Conservation (phyloP, 2,329 filamentous ascomycete genomes). For the Paecilomyces sp. region DNA sequence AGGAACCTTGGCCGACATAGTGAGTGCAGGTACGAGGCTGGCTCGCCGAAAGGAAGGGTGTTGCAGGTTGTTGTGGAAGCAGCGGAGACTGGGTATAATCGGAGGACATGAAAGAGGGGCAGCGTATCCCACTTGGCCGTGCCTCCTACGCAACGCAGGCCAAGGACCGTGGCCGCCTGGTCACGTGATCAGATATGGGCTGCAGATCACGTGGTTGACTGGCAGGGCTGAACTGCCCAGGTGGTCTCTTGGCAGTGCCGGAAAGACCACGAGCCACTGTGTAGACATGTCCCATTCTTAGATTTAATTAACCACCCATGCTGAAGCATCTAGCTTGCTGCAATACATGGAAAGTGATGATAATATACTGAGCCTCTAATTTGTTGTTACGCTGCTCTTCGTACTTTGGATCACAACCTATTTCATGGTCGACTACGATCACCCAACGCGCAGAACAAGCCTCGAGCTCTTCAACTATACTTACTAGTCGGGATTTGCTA, state of each 20-base stretch:
- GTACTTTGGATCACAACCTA: background rate
- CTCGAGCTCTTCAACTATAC: slow-evolving; percentile 2
- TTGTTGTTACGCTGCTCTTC: background rate
- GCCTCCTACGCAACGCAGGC: background rate
- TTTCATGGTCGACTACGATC: background rate
- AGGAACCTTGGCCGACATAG: slow-evolving; percentile 69
- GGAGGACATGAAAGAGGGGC: slow-evolving; percentile 1
- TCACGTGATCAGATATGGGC: background rate
- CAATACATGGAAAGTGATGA: background rate
- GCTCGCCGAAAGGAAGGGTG: slow-evolving; percentile 1
- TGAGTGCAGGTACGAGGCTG: slow-evolving; percentile 5
- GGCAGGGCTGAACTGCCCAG: background rate
- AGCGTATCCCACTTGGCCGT: background rate
- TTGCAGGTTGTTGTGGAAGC: background rate
- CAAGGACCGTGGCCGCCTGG: background rate
- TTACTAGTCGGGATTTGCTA: slow-evolving; percentile 20
- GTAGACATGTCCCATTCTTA: background rate
- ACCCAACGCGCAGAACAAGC: background rate
- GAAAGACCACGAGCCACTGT: slow-evolving; percentile 12
- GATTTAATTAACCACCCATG: background rate
- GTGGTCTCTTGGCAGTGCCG: slow-evolving; percentile 13
- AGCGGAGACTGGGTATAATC: background rate
- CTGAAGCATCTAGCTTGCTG: background rate
- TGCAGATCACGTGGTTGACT: background rate
- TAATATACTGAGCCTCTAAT: background rate